phyloP scores from a whole-genome alignment of 371 early-diverging fungal species.

The Basidiobolus meristosporus region DNA sequence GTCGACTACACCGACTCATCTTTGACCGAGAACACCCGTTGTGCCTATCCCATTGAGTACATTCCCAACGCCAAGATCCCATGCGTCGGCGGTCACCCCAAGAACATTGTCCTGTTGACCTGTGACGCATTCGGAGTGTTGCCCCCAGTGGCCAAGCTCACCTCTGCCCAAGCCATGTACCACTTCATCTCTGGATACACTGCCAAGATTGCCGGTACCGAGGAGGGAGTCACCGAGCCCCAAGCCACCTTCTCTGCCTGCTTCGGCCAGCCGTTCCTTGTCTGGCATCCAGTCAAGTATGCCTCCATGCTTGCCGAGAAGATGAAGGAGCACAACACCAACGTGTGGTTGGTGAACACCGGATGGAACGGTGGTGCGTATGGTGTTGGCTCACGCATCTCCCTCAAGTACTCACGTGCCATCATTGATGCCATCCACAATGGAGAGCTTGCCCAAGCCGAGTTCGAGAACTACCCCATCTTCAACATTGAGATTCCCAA shows the following conservation, averaged over 20 bases:
- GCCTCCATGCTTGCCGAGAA: no score
- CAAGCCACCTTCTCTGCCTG: constrained; percentile 88
- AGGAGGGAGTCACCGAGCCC: constrained; percentile 88
- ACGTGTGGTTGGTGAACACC: constrained; percentile 96
- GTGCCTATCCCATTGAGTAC: constrained; percentile 93
- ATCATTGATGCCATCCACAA: constrained; percentile 92
- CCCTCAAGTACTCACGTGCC: constrained; percentile 90
- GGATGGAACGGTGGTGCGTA: constrained; percentile 94
- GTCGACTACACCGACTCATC: constrained; percentile 71
- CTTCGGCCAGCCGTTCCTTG: no score
- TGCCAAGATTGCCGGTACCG: constrained; percentile 91
- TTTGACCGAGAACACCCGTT: constrained; percentile 93
- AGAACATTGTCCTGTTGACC: constrained; percentile 90
- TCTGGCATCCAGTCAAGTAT: no score
- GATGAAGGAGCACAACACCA: constrained; percentile 61
- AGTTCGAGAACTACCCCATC: constrained; percentile 60
- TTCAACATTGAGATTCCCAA: constrained; percentile 81
- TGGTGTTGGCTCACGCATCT: constrained; percentile 76
- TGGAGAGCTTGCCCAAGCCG: constrained; percentile 67
- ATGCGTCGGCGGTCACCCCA: constrained; percentile 83
- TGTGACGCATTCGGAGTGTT: constrained; percentile 97
- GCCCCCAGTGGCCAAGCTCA: constrained; percentile 85
- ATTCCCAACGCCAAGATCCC: constrained; percentile 94
- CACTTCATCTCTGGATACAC: constrained; percentile 91
- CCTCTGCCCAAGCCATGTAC: constrained; percentile 87